Evolutionary conservation across 2,329 filamentous ascomycete species (phyloP), one percentile per base, ranked within the genome.

Genomic region (Colletotrichum sp.): DNA sequence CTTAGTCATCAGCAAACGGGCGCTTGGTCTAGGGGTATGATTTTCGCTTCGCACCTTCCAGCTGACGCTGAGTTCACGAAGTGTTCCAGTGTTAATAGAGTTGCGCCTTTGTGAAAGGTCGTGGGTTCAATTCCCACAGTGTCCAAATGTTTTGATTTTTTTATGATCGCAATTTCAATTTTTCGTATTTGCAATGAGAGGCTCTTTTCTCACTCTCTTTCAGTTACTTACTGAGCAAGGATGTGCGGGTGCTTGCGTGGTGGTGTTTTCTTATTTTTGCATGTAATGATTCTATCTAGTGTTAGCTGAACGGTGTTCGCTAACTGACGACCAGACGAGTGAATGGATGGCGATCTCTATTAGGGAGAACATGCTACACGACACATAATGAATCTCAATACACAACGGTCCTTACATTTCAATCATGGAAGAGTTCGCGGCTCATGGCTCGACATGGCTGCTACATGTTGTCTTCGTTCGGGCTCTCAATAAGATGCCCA

Each of bases 21-120:
- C 70, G 70, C 70, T 71, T 71, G 70, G 70, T 71, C 70, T 71
- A 71, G 70, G 70, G 70, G 70, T 71, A 71, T 71, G 70, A 71
- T 71, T 71, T 71, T 71, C 70, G 70, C 70, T 71, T 71, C 70
- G 70, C 70, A 71, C 34, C 9, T n/a, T 4, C n/a, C 22, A n/a
- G 15, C 3, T 27, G 0, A 12, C 0, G 3, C 69, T 30, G 18
- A 16, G 18, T 15, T 3, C 43, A 18, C 25, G 6, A n/a, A 12
- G 18, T n/a, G 8, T 16, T 16, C 25, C 25, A n/a, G 68, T 25
- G 25, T 8, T 4, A 0, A 9, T 16, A n/a, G 28, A 43, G 43
- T 15, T 34, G n/a, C n/a, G 61, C 27, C 18, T 22, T 52, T 70
- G 70, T 71, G 70, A 71, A 67, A 71, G 70, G 70, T 60, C 70